Evolutionary conservation across 805 yeast species (phyloP).

Genomic region (Cyberlindnera mrakii): DNA sequence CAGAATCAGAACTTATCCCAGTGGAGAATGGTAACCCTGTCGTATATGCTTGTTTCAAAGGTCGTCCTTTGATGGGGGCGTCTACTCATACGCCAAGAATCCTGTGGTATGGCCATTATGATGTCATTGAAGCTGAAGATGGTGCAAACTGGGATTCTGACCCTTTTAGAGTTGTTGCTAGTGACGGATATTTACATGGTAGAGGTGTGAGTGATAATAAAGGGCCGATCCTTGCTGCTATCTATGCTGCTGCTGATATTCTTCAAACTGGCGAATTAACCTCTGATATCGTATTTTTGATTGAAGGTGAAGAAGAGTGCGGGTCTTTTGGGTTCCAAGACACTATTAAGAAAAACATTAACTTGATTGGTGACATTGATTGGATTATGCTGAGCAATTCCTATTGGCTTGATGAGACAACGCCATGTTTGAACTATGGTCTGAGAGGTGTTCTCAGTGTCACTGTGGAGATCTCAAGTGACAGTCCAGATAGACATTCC

Average conservation of each 20-base stretch:
- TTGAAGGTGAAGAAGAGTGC: slow-evolving; percentile 95
- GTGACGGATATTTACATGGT: slow-evolving; percentile 81
- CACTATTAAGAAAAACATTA: slow-evolving; percentile 46
- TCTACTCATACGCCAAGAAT: slow-evolving; percentile 35
- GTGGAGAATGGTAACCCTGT: slow-evolving; percentile 80
- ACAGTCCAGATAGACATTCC: slow-evolving; percentile 84
- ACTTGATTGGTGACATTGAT: slow-evolving; percentile 65
- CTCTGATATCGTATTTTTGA: slow-evolving; percentile 72
- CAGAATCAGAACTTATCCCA: slow-evolving; percentile 62
- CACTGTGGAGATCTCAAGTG: slow-evolving; percentile 62
- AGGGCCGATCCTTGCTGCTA: slow-evolving; percentile 85
- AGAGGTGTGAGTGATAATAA: slow-evolving; percentile 94
- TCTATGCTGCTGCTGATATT: slow-evolving; percentile 79
- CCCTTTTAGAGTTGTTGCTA: slow-evolving; percentile 71
- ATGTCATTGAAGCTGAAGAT: slow-evolving; percentile 76
- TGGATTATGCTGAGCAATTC: slow-evolving; percentile 89
- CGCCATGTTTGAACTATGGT: slow-evolving; percentile 93
- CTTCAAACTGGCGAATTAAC: slow-evolving; percentile 43
- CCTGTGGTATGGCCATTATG: slow-evolving; percentile 94
- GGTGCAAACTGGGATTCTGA: slow-evolving; percentile 64
- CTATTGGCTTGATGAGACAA: slow-evolving; percentile 85
- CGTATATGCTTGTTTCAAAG: slow-evolving; percentile 66
- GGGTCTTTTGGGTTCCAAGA: slow-evolving; percentile 84
- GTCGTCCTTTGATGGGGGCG: slow-evolving; percentile 14
- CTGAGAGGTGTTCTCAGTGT: slow-evolving; percentile 86